Percentiles rank a stretch among this genome's conserved stretches.
Conservation (phyloP, 305 asterid genomes). For the Fraxinus albicans region DNA sequence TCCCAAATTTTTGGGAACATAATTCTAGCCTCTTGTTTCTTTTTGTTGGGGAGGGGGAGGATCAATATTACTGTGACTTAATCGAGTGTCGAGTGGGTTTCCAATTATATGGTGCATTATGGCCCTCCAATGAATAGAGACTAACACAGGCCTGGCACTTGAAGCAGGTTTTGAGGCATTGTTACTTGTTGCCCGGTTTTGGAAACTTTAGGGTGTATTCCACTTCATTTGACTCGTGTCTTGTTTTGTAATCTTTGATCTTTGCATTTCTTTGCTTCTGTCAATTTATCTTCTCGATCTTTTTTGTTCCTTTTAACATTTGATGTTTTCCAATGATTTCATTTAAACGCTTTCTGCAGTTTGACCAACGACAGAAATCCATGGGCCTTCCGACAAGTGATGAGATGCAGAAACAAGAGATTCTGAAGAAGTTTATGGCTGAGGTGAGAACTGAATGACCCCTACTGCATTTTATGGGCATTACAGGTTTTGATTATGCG, state of each 20-base stretch:
- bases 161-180: background rate
- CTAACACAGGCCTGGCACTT: background rate
- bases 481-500: background rate
- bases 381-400: conserved; percentile 88
- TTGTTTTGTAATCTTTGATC: background rate
- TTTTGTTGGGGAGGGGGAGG: background rate
- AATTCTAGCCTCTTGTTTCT: background rate
- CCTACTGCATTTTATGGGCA: background rate
- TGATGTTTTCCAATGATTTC: background rate
- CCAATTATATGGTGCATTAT: background rate
- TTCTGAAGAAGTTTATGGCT: conserved; percentile 81
- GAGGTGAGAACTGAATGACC: conserved; percentile 43
- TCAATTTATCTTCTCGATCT: background rate
- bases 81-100: background rate
- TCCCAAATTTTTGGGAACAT: background rate
- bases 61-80: background rate
- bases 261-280: background rate
- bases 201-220: background rate
- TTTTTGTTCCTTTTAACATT: background rate
- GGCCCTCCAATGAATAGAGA: background rate
- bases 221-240: background rate
- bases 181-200: background rate
- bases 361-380: conserved; percentile 85
- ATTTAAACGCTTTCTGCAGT: conserved; percentile 38
- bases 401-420: conserved; percentile 71